Percentiles rank a stretch among this genome's conserved stretches.
phyloP scores from a whole-genome alignment of 495 filamentous ascomycete species.

The Penicillium cinerascens region DNA sequence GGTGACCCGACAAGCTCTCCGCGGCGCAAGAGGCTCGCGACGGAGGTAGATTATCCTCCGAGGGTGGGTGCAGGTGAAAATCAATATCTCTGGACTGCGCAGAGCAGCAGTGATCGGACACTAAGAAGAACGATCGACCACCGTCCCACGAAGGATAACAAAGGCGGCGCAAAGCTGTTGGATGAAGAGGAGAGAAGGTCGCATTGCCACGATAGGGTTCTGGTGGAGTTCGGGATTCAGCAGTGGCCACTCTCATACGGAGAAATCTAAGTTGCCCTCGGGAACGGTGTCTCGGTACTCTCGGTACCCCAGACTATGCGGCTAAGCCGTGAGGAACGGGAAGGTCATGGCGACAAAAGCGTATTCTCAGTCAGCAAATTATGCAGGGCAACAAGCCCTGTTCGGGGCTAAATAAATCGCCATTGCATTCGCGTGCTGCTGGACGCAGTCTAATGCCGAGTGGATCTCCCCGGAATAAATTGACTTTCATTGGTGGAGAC shows the following conservation, averaged over 20 bases:
- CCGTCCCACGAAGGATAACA: slow-evolving; percentile 2
- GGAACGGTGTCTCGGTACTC: slow-evolving; percentile 19
- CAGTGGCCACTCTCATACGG: slow-evolving; percentile 1
- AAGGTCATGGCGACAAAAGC: slow-evolving; percentile 10
- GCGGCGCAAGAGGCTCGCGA: slow-evolving; percentile 11
- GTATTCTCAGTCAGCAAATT: not conserved
- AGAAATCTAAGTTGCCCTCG: slow-evolving; percentile 27
- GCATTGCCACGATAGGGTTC: slow-evolving; percentile 13
- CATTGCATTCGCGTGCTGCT: not conserved
- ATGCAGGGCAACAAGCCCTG: slow-evolving; percentile 5
- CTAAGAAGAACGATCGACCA: not conserved
- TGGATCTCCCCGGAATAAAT: slow-evolving; percentile 19
- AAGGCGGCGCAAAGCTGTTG: slow-evolving; percentile 2
- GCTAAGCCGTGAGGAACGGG: not conserved
- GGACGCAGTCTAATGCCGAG: slow-evolving; percentile 5
- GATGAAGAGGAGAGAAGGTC: slow-evolving; percentile 9
- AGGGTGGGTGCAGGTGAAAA: not conserved
- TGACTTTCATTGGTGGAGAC: slow-evolving; percentile 16
- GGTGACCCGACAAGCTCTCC: slow-evolving; percentile 12
- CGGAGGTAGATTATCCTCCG: slow-evolving; percentile 19
- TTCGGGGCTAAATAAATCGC: not conserved
- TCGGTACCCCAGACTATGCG: slow-evolving; percentile 22
- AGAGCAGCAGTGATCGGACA: not conserved
- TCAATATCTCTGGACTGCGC: slow-evolving; percentile 1
- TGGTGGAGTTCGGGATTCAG: slow-evolving; percentile 17